Conservation (phyloP, 164 flowering plant species). For the Aristolochia californica region DNA sequence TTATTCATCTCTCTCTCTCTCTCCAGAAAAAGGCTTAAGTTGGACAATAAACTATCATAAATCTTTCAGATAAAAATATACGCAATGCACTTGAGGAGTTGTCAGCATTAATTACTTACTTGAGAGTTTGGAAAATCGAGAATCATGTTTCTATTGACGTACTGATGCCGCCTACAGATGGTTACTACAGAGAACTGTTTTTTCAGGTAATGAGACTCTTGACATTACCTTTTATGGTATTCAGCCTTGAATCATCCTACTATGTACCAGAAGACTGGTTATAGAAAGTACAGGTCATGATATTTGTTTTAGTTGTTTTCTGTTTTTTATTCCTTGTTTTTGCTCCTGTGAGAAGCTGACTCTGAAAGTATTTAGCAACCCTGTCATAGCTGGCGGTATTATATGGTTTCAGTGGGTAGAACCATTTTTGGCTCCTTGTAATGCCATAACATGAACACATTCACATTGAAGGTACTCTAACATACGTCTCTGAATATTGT, state of each 20-base stretch:
- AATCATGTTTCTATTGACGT: conserved; percentile 54
- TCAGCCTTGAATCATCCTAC: background rate
- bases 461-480: too few relatives aligned
- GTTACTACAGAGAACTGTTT: conserved; percentile 57
- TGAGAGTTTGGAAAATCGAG: conserved; percentile 77
- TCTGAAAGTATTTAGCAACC: background rate
- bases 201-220: conserved; percentile 48
- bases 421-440: too few relatives aligned
- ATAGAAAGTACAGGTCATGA: background rate
- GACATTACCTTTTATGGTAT: background rate
- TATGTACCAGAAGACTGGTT: background rate
- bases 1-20: conserved; percentile 1
- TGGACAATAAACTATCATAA: background rate
- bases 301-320: background rate
- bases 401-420: too few relatives aligned
- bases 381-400: too few relatives aligned
- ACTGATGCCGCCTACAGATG: conserved; percentile 86
- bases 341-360: background rate
- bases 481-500: too few relatives aligned
- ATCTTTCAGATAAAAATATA: conserved; percentile 55
- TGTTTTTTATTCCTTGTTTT: background rate
- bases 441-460: too few relatives aligned
- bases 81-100: conserved; percentile 86
- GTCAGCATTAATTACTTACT: conserved; percentile 54
- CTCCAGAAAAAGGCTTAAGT: background rate